Percentiles rank a stretch among this genome's conserved stretches.
phyloP scores from a whole-genome alignment of 1,139 yeast species.

The Diutina scorzettiae region DNA sequence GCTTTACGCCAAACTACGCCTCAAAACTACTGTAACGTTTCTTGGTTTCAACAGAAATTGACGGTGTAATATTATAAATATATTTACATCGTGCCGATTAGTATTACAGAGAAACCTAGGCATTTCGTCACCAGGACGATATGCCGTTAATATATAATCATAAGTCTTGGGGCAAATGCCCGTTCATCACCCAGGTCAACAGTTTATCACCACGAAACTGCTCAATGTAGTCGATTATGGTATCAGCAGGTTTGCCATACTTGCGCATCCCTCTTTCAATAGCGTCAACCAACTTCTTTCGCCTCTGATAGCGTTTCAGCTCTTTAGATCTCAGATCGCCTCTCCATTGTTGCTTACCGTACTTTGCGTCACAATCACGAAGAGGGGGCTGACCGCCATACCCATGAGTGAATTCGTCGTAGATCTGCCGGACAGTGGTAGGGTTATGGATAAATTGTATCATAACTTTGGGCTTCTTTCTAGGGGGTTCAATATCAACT shows the following conservation, averaged over 20 bases:
- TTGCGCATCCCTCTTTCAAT: conserved; percentile 30
- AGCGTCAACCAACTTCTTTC: conserved; percentile 35
- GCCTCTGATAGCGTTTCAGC: conserved; percentile 32
- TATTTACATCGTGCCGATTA: too few species aligned
- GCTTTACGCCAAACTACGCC: too few species aligned
- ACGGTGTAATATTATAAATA: too few species aligned
- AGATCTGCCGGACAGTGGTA: conserved; percentile 33
- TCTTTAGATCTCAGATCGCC: conserved; percentile 39
- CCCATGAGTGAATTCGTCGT: conserved; percentile 36
- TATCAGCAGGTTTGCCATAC: conserved; percentile 32
- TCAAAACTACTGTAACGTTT: too few species aligned
- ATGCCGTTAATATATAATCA: too few species aligned
- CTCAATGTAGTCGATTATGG: conserved; percentile 30
- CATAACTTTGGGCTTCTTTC: conserved; percentile 24
- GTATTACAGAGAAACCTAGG: too few species aligned
- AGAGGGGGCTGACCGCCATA: conserved; percentile 36
- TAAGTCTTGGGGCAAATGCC: conserved; percentile 22
- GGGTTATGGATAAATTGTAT: conserved; percentile 36
- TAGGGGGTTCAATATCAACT: neutral
- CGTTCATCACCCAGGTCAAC: conserved; percentile 40
- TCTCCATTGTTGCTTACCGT: conserved; percentile 36
- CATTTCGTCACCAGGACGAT: too few species aligned
- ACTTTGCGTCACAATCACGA: conserved; percentile 31
- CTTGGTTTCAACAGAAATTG: too few species aligned
- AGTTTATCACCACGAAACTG: conserved; percentile 33